Percentiles rank a stretch among this genome's conserved stretches.
Conservation (phyloP, 352 stramenopile genomes). For the Peronospora belbahrii region DNA sequence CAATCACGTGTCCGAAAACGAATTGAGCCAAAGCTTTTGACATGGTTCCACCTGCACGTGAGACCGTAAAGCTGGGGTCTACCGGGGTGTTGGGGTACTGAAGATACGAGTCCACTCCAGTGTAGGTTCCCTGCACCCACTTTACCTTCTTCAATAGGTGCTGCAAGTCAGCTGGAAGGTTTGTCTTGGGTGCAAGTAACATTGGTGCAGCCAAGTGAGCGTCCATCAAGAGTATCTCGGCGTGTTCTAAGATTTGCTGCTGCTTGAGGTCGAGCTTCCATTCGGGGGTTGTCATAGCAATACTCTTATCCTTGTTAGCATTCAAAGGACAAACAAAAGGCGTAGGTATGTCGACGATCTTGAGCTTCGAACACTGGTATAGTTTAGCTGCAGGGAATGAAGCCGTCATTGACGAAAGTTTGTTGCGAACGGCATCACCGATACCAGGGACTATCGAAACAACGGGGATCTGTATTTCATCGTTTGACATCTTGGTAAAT, state of each 20-base stretch:
- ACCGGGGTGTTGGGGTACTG: slow-evolving; percentile 3
- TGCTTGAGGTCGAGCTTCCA: slow-evolving; percentile 21
- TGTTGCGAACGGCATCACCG: slow-evolving; percentile 23
- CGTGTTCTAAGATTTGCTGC: slow-evolving; percentile 23
- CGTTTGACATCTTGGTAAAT: slow-evolving; percentile 10
- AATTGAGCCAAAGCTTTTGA: slow-evolving; percentile 39
- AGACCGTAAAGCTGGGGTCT: slow-evolving; percentile 30
- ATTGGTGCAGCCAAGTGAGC: slow-evolving; percentile 26
- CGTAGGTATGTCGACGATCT: slow-evolving; percentile 30
- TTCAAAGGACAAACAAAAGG: slow-evolving; percentile 14
- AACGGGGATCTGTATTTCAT: slow-evolving; percentile 26
- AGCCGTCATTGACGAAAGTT: slow-evolving; percentile 14
- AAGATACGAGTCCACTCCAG: neutral
- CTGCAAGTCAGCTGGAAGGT: slow-evolving; percentile 28
- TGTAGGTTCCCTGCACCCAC: neutral
- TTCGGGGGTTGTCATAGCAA: neutral
- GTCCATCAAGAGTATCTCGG: slow-evolving; percentile 30
- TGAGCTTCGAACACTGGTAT: slow-evolving; percentile 20
- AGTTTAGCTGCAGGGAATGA: slow-evolving; percentile 17
- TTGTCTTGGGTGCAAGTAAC: slow-evolving; percentile 28
- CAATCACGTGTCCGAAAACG: slow-evolving; percentile 37
- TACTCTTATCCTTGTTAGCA: slow-evolving; percentile 19
- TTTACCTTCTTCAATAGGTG: slow-evolving; percentile 19
- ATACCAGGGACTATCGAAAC: slow-evolving; percentile 33
- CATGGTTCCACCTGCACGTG: slow-evolving; percentile 49